Conservation (phyloP, 1,284 basidiomycete species). For the Leccinum ponderosum region DNA sequence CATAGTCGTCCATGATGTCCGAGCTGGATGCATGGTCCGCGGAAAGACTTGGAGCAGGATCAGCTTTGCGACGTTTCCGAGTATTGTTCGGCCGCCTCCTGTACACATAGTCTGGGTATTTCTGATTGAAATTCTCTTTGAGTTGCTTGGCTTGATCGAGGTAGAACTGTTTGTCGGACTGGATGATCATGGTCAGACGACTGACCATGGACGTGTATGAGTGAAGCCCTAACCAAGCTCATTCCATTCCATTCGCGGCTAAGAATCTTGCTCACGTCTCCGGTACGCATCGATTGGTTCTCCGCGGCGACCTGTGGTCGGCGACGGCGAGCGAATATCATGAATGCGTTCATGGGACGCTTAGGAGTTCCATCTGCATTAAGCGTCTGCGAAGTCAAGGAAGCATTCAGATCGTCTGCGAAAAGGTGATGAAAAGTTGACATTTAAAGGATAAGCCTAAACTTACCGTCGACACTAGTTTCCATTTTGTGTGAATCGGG, state of each 20-base stretch:
- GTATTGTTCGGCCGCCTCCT: slow-evolving; percentile 81
- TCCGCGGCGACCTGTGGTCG: slow-evolving; percentile 78
- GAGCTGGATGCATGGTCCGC: slow-evolving; percentile 23
- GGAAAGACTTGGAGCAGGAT: slow-evolving; percentile 31
- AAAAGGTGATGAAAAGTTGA: slow-evolving; percentile 15
- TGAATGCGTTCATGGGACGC: slow-evolving; percentile 87
- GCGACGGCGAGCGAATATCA: slow-evolving; percentile 83
- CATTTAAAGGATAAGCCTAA: slow-evolving; percentile 8
- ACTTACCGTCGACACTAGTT: slow-evolving; percentile 43
- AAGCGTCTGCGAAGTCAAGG: slow-evolving; percentile 71
- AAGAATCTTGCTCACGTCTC: slow-evolving; percentile 81
- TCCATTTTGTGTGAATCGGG: slow-evolving; percentile 43
- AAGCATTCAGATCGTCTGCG: slow-evolving; percentile 49
- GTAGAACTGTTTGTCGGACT: slow-evolving; percentile 83
- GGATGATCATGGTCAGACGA: slow-evolving; percentile 22
- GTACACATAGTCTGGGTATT: slow-evolving; percentile 86
- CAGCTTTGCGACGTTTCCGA: slow-evolving; percentile 64
- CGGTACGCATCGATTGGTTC: slow-evolving; percentile 82
- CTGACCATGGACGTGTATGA: slow-evolving; percentile 6
- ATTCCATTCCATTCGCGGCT: slow-evolving; percentile 80
- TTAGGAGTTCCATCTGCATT: slow-evolving; percentile 84
- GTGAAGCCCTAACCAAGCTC: slow-evolving; percentile 51
- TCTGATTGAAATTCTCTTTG: slow-evolving; percentile 81
- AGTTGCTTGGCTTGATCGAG: slow-evolving; percentile 79
- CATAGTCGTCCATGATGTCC: slow-evolving; percentile 27